A percentile compares a stretch with the other conserved stretches of the same genome.
Evolutionary conservation across 2,329 filamentous ascomycete species (phyloP).

Genomic region (Pestalotiopsis fici): DNA sequence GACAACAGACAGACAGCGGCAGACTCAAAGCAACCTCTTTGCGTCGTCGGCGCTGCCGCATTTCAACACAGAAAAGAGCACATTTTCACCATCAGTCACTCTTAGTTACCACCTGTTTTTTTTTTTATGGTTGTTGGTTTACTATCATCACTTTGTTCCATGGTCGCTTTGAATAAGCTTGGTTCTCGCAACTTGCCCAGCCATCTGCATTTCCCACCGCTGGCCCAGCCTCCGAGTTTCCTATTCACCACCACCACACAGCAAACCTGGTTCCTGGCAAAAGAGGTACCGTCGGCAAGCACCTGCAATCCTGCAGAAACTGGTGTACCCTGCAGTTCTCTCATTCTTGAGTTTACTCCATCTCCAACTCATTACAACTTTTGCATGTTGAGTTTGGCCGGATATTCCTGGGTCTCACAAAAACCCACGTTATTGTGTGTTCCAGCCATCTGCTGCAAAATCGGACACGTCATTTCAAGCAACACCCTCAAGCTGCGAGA

Average conservation of each 20-base stretch:
- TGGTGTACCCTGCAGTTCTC: slow-evolving; percentile 6
- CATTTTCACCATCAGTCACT: neutral
- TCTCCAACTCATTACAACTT: slow-evolving; percentile 2
- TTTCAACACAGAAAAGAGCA: neutral
- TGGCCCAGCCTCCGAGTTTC: slow-evolving; percentile 10
- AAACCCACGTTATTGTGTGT: slow-evolving; percentile 3
- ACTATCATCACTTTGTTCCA: neutral
- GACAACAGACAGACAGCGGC: neutral
- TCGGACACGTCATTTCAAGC: slow-evolving; percentile 12
- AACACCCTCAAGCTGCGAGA: slow-evolving; percentile 8
- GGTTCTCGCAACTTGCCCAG: slow-evolving; percentile 4
- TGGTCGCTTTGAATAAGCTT: neutral
- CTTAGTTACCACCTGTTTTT: neutral
- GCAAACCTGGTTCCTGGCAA: neutral
- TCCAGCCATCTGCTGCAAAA: slow-evolving; percentile 3
- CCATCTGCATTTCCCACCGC: slow-evolving; percentile 9
- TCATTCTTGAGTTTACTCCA: slow-evolving; percentile 6
- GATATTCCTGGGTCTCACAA: slow-evolving; percentile 9
- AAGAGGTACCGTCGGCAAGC: neutral
- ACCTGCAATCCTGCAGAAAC: neutral
- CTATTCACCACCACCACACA: neutral
- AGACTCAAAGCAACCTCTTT: neutral
- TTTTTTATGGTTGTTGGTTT: neutral
- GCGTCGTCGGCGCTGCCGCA: neutral
- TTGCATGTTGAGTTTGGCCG: slow-evolving; percentile 4